These are phyloP conservation scores for Schwanniomyces yamadae DNA, from an alignment of 805 yeast genomes.

Conservation along the genomic window DNA sequence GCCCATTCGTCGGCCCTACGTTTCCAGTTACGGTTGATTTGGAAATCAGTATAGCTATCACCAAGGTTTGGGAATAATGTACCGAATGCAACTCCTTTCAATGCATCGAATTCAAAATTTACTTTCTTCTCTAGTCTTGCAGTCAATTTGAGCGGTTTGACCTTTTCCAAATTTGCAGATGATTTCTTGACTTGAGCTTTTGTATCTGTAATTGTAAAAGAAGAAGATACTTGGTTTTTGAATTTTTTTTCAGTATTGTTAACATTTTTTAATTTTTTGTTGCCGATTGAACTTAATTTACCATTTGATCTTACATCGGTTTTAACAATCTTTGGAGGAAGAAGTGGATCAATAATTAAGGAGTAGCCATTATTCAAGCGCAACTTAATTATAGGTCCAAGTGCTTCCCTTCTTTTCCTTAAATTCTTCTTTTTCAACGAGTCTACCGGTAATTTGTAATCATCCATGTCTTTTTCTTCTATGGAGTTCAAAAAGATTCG, in stretches of 20 bases:
- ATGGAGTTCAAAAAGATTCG: slow-evolving; percentile 15
- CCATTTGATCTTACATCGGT: slow-evolving; percentile 1
- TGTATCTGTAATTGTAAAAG: too few species aligned
- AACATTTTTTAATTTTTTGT: too few species aligned
- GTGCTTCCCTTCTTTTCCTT: slow-evolving; percentile 19
- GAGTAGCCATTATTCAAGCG: slow-evolving; percentile 36
- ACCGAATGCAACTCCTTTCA: slow-evolving; percentile 9
- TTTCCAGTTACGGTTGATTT: slow-evolving; percentile 4
- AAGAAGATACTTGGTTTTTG: too few species aligned
- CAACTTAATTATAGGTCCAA: slow-evolving; percentile 39
- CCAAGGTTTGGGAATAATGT: slow-evolving; percentile 4
- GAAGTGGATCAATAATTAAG: slow-evolving; percentile 41
- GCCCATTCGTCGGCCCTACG: slow-evolving; percentile 5
- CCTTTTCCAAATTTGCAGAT: too few species aligned
- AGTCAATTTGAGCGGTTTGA: not conserved
- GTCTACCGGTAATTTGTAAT: slow-evolving; percentile 23
- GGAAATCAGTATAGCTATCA: slow-evolving; percentile 1
- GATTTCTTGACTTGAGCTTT: too few species aligned
- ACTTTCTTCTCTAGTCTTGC: not conserved
- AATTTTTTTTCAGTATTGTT: not conserved
- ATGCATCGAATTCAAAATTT: slow-evolving; percentile 2
- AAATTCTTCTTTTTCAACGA: slow-evolving; percentile 22
- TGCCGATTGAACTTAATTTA: too few species aligned
- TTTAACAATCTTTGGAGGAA: slow-evolving; percentile 21
- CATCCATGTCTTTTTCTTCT: slow-evolving; percentile 26